A percentile compares a stretch with the other conserved stretches of the same genome.
Conservation (phyloP, 2,329 filamentous ascomycete genomes). For the Stachybotrys chartarum region DNA sequence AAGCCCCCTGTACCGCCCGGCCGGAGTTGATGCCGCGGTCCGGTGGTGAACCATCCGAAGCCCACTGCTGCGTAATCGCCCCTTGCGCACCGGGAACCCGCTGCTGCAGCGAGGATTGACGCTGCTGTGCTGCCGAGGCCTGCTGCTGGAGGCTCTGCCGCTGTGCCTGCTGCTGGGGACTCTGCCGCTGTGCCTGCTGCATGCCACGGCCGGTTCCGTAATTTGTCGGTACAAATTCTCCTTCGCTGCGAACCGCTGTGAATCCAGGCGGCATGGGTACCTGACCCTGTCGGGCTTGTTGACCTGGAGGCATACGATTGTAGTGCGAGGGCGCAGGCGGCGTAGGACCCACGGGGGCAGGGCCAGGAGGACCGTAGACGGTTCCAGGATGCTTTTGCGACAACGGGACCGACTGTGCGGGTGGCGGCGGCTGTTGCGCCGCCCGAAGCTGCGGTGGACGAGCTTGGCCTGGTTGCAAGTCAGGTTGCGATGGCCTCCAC, state of each 20-base stretch:
- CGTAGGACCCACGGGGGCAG: background rate
- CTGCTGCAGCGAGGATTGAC: slow-evolving; percentile 6
- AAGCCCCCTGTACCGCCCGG: background rate
- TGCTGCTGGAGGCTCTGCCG: slow-evolving; percentile 1
- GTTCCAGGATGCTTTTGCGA: background rate
- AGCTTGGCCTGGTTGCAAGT: background rate
- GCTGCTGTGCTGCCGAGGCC: background rate
- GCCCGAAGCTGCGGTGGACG: background rate
- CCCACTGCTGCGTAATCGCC: slow-evolving; percentile 1
- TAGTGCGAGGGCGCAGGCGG: background rate
- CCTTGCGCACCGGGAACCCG: background rate
- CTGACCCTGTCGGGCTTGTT: slow-evolving; percentile 17
- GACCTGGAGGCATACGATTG: background rate
- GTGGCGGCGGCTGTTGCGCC: background rate
- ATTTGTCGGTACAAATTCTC: slow-evolving; percentile 17
- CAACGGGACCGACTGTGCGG: background rate
- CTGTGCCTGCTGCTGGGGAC: slow-evolving; percentile 5
- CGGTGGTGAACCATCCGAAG: background rate
- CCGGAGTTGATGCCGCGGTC: background rate
- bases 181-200: slow-evolving; percentile 5
- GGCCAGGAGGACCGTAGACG: background rate
- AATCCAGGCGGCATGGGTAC: slow-evolving; percentile 32
- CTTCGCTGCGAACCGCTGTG: slow-evolving; percentile 27
- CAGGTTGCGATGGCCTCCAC: slow-evolving; percentile 1
- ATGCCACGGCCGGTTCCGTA: slow-evolving; percentile 16